Conservation (phyloP, 106 monocot species). For the Cymbidium sinense region DNA sequence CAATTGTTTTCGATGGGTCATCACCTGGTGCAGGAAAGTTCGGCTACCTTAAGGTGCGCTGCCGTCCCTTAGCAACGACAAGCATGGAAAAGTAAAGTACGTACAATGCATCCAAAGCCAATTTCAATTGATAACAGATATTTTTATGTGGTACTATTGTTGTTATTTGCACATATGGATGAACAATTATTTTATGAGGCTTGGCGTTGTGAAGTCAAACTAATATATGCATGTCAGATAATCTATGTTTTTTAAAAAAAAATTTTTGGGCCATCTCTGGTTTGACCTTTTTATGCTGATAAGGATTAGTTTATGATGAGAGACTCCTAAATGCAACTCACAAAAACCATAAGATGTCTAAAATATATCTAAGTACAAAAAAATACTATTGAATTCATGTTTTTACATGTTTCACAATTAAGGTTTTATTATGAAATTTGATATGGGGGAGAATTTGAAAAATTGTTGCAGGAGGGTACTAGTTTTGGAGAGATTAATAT, state of each 20-base stretch:
- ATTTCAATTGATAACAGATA: not conserved
- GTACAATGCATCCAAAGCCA: not conserved
- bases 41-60: constrained; percentile 66
- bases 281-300: not conserved
- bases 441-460: too few species aligned
- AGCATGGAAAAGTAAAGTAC: not conserved
- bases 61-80: constrained; percentile 7
- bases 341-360: too few species aligned
- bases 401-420: too few species aligned
- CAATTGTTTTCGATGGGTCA: constrained; percentile 73
- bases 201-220: not conserved
- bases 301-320: not conserved
- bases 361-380: too few species aligned
- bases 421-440: too few species aligned
- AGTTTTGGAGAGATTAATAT: too few species aligned
- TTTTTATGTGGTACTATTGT: not conserved
- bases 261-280: not conserved
- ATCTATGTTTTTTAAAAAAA: not conserved
- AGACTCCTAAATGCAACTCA: too few species aligned
- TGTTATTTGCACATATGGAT: not conserved
- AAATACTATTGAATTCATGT: too few species aligned
- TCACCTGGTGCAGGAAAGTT: constrained; percentile 84
- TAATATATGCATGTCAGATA: not conserved
- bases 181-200: not conserved
- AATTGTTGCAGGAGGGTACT: too few species aligned